Evolutionary conservation across 2,329 filamentous ascomycete species (phyloP).

Genomic region (Botrytis tulipae): DNA sequence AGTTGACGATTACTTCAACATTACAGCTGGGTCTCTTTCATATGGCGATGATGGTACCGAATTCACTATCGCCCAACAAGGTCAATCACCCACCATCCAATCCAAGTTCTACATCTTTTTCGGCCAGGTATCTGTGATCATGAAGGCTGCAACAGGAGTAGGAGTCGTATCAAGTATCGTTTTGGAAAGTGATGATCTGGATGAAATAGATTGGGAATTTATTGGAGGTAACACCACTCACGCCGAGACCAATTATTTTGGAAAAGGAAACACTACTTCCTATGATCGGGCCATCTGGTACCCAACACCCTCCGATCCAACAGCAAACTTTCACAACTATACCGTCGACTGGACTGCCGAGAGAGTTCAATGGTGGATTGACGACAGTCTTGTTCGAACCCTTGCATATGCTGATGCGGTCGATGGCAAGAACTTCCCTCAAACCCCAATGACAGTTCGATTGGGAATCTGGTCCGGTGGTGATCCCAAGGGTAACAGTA

Average conservation of each 20-base stretch:
- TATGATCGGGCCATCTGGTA: slow-evolving; percentile 69
- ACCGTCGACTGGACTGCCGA: slow-evolving; percentile 71
- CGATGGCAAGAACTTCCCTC: slow-evolving; percentile 64
- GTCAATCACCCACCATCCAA: slow-evolving; percentile 75
- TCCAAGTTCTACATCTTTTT: slow-evolving; percentile 85
- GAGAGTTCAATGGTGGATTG: slow-evolving; percentile 66
- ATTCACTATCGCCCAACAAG: slow-evolving; percentile 68
- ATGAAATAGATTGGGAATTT: slow-evolving; percentile 88
- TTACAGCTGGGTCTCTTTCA: slow-evolving; percentile 61
- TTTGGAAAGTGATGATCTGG: slow-evolving; percentile 77
- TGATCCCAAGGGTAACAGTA: slow-evolving; percentile 50
- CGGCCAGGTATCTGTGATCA: slow-evolving; percentile 71
- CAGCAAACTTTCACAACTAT: slow-evolving; percentile 64
- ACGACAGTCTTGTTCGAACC: slow-evolving; percentile 63
- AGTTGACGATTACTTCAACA: slow-evolving; percentile 61
- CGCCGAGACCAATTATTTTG: slow-evolving; percentile 74
- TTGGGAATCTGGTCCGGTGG: slow-evolving; percentile 66
- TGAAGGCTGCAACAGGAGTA: slow-evolving; percentile 71
- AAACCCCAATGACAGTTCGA: slow-evolving; percentile 72
- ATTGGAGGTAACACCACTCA: slow-evolving; percentile 63
- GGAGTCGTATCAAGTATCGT: slow-evolving; percentile 84
- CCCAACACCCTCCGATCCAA: slow-evolving; percentile 52
- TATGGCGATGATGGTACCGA: slow-evolving; percentile 64
- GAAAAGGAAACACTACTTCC: slow-evolving; percentile 68
- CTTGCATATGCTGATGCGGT: slow-evolving; percentile 61